A percentile compares a stretch with the other conserved stretches of the same genome.
These are phyloP conservation scores for Hygrophila difformis DNA, from an alignment of 257 asterid species.

Conservation along the genomic window DNA sequence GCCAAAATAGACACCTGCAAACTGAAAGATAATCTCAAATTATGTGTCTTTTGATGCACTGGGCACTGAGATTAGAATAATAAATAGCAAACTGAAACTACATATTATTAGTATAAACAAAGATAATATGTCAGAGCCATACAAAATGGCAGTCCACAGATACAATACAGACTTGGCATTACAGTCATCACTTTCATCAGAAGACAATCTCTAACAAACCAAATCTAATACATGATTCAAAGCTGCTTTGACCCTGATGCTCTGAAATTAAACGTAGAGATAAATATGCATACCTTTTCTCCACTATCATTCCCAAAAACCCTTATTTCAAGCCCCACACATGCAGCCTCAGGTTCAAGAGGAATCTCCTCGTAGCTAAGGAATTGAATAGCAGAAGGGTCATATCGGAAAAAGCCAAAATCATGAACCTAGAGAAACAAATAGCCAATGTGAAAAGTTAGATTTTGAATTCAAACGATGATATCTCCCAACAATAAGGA, in stretches of 20 bases:
- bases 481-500: too few species aligned
- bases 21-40: conserved; percentile 12
- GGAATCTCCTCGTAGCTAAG: conserved; percentile 93
- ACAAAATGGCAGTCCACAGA: conserved; percentile 9
- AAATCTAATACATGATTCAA: neutral
- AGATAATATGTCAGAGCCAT: neutral
- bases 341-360: conserved; percentile 95
- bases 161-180: conserved; percentile 5
- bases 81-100: conserved; percentile 2
- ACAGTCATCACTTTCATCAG: too few species aligned
- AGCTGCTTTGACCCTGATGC: conserved; percentile 7
- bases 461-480: neutral
- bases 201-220: too few species aligned
- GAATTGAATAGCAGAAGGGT: conserved; percentile 80
- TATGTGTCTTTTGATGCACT: conserved; percentile 3
- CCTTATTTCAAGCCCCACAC: conserved; percentile 95
- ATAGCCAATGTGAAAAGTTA: conserved; percentile 12
- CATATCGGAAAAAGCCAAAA: conserved; percentile 92
- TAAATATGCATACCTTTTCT: conserved; percentile 63
- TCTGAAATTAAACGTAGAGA: neutral
- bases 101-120: neutral
- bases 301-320: conserved; percentile 99
- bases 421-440: conserved; percentile 70
- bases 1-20: conserved; percentile 95
- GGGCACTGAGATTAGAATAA: too few species aligned